Evolutionary conservation across 768 basidiomycete species (phyloP).

Genomic region (Hericium erinaceus): DNA sequence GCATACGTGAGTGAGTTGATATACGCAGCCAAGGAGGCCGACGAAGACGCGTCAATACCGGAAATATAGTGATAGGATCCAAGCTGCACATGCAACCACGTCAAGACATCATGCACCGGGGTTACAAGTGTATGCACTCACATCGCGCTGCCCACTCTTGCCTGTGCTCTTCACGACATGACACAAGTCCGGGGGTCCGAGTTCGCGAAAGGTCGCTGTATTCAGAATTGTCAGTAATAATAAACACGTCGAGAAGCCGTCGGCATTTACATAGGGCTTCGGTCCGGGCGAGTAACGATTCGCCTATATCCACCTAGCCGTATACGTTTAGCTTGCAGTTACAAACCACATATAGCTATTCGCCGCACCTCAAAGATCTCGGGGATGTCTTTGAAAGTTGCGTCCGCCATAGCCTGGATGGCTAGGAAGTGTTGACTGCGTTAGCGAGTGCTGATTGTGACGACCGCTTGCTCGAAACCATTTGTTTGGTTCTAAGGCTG

Average conservation of each 20-base stretch:
- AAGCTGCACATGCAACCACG: conserved; percentile 36
- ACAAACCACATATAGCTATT: background rate
- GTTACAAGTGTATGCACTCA: conserved; percentile 29
- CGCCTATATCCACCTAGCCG: conserved; percentile 75
- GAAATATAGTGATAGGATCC: conserved; percentile 98
- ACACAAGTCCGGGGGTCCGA: conserved; percentile 94
- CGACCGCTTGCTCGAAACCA: background rate
- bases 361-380: conserved; percentile 84
- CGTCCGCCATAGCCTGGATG: conserved; percentile 34
- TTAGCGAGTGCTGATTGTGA: background rate
- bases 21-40: conserved; percentile 94
- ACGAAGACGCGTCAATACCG: conserved; percentile 97
- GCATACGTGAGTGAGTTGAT: conserved; percentile 97
- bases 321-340: conserved; percentile 6
- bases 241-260: background rate
- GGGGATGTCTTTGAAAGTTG: conserved; percentile 86
- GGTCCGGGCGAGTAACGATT: conserved; percentile 81
- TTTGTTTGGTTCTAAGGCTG: conserved; percentile 1
- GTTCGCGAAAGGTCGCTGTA: conserved; percentile 88
- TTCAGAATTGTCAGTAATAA: conserved; percentile 7
- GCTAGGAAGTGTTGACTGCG: background rate
- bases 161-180: conserved; percentile 93
- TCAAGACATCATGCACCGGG: background rate
- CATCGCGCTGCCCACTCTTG: conserved; percentile 77
- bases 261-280: conserved; percentile 74